These are phyloP conservation scores for Candida methanosorbosa DNA, from an alignment of 805 yeast genomes.

Conservation along the genomic window DNA sequence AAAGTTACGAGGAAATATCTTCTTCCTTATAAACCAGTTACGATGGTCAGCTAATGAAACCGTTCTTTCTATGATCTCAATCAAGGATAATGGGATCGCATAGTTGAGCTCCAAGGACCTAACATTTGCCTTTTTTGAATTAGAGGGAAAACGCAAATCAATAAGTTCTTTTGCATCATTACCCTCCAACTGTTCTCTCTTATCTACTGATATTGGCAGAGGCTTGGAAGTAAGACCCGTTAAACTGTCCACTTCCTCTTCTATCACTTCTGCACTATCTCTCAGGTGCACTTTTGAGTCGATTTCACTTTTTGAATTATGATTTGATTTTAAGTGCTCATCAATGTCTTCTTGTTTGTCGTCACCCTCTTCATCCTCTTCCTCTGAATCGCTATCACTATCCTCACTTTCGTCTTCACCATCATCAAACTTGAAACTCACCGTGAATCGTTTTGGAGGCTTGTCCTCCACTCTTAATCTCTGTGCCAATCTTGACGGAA, in stretches of 20 bases:
- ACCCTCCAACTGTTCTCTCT: constrained; percentile 7
- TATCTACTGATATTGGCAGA: constrained; percentile 1
- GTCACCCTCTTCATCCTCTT: not conserved
- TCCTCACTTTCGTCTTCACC: constrained; percentile 8
- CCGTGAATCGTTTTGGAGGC: constrained; percentile 24
- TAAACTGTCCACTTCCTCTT: constrained; percentile 7
- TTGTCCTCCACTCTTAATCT: constrained; percentile 18
- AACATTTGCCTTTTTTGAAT: constrained; percentile 4
- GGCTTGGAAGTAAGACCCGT: constrained; percentile 10
- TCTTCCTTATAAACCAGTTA: constrained; percentile 32
- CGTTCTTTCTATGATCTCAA: constrained; percentile 37
- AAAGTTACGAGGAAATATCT: constrained; percentile 42
- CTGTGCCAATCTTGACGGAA: constrained; percentile 15
- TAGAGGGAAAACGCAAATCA: constrained; percentile 13
- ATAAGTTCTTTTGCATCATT: constrained; percentile 2
- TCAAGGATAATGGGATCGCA: constrained; percentile 39
- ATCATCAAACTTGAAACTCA: constrained; percentile 15
- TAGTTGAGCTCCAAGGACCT: constrained; percentile 30
- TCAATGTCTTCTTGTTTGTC: not conserved
- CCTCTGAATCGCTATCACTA: constrained; percentile 4
- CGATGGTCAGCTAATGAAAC: constrained; percentile 44
- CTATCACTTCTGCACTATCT: constrained; percentile 1
- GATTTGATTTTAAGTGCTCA: not conserved
- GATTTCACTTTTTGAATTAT: not conserved
- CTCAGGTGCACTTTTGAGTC: too few species aligned